These are phyloP conservation scores for Mallotus nudiflorus DNA, from an alignment of 345 rosid genomes.

Conservation along the genomic window DNA sequence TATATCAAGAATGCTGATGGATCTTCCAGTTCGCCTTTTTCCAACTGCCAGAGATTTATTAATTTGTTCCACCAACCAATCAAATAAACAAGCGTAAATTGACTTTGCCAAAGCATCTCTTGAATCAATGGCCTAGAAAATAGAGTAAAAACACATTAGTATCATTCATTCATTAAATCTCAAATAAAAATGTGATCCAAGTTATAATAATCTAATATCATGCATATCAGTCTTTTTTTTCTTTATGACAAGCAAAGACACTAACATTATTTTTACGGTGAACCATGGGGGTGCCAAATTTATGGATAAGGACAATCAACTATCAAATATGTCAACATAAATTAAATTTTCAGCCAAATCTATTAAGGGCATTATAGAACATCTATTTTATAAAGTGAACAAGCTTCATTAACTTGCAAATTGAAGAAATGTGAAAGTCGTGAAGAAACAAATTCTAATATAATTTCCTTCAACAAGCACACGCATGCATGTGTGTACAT, in stretches of 20 bases:
- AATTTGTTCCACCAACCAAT: conserved; percentile 95
- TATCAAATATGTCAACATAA: no score
- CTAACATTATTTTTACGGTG: background rate
- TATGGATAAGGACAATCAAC: no score
- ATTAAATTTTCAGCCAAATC: background rate
- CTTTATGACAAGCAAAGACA: background rate
- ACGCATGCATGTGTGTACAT: background rate
- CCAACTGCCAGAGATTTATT: conserved; percentile 96
- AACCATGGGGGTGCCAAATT: background rate
- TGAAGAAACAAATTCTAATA: background rate
- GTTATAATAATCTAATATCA: background rate
- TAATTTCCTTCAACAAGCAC: conserved; percentile 3
- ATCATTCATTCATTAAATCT: background rate
- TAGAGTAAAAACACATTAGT: background rate
- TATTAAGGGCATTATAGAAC: background rate
- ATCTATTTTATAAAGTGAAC: no score
- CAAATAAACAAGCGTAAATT: conserved; percentile 85
- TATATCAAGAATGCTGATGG: conserved; percentile 98
- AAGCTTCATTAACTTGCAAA: background rate
- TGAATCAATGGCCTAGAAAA: conserved; percentile 73
- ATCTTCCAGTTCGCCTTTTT: conserved; percentile 90
- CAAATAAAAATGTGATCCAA: conserved; percentile 1
- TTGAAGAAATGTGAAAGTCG: background rate
- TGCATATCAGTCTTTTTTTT: background rate
- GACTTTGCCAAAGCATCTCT: conserved; percentile 98